Percentiles rank a stretch among this genome's conserved stretches.
These are phyloP conservation scores for Wickerhamomyces hampshirensis DNA, from an alignment of 805 yeast species.

Conservation along the genomic window DNA sequence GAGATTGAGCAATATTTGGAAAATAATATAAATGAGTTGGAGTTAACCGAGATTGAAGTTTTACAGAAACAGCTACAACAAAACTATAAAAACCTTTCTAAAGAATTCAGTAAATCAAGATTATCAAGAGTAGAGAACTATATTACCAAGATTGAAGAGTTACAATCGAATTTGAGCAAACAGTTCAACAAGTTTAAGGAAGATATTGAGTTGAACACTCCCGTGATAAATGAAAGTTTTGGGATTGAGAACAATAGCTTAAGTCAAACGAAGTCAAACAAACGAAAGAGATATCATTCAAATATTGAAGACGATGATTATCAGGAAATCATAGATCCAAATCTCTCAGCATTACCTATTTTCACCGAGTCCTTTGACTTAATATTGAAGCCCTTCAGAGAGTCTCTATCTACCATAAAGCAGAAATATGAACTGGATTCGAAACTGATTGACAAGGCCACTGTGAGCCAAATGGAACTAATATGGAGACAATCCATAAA, in stretches of 20 bases:
- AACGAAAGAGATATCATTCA: conserved; percentile 4
- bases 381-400: conserved; percentile 13
- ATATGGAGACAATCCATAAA: conserved; percentile 22
- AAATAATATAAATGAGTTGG: conserved; percentile 6
- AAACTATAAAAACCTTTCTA: conserved; percentile 29
- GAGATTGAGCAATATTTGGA: neutral
- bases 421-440: conserved; percentile 17
- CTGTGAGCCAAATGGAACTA: conserved; percentile 13
- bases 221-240: conserved; percentile 10
- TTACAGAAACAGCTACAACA: conserved; percentile 24
- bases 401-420: conserved; percentile 8
- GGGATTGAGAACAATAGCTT: conserved; percentile 10
- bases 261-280: neutral
- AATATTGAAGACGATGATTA: neutral
- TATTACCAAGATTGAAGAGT: conserved; percentile 28
- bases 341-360: conserved; percentile 13
- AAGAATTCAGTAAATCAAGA: conserved; percentile 26
- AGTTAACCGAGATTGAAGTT: conserved; percentile 15
- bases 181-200: conserved; percentile 17
- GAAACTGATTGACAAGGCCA: conserved; percentile 14
- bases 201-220: conserved; percentile 14
- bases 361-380: conserved; percentile 21
- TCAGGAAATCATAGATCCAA: conserved; percentile 3
- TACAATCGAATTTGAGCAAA: conserved; percentile 21
- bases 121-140: conserved; percentile 28